Conservation (phyloP, 2,329 filamentous ascomycete genomes). For the Graphilbum ipis-grandicollis region DNA sequence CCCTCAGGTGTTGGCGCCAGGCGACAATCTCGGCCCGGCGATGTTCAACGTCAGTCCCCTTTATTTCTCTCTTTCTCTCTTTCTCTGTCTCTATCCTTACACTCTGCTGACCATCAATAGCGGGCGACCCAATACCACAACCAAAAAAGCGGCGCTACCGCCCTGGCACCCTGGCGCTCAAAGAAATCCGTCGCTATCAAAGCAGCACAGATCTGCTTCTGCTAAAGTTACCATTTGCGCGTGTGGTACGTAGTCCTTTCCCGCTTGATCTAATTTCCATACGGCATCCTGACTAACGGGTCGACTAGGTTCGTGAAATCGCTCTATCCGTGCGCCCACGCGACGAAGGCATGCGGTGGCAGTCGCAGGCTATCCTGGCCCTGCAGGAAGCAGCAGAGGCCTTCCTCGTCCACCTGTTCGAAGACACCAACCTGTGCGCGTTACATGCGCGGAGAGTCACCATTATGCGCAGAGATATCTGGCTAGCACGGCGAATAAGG, state of each 20-base stretch:
- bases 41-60: constrained; percentile 21
- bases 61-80: not conserved
- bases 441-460: constrained; percentile 95
- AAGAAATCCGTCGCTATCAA: constrained; percentile 85
- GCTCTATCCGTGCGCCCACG: constrained; percentile 44
- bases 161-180: constrained; percentile 71
- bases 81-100: not conserved
- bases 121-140: constrained; percentile 55
- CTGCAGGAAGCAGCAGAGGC: constrained; percentile 94
- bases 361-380: constrained; percentile 84
- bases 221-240: constrained; percentile 61
- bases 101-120: constrained; percentile 21
- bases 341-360: constrained; percentile 70
- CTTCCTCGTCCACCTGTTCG: constrained; percentile 90
- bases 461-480: constrained; percentile 97
- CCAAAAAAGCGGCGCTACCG: constrained; percentile 47
- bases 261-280: too few species aligned
- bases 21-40: constrained; percentile 18
- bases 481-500: constrained; percentile 67
- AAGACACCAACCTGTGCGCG: constrained; percentile 89
- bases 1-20: constrained; percentile 1
- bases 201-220: constrained; percentile 77
- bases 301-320: constrained; percentile 50
- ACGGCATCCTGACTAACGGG: not conserved
- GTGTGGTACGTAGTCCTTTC: constrained; percentile 35